Evolutionary conservation across 1,284 basidiomycete genomes (phyloP).

Genomic region (Irpex sp.): DNA sequence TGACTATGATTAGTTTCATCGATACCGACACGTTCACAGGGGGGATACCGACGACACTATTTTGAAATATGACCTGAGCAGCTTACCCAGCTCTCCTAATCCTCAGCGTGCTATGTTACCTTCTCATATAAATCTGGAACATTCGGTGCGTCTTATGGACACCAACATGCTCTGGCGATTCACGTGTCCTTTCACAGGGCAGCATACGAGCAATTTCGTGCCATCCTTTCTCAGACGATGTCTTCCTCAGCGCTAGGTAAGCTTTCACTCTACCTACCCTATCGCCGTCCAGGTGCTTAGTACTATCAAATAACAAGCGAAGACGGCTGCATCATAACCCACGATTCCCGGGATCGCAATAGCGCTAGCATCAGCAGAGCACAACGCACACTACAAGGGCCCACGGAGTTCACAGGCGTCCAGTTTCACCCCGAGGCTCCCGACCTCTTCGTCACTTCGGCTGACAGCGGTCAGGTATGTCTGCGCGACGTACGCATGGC

Average conservation of each 20-base stretch:
- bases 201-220: constrained; percentile 56
- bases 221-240: constrained; percentile 56
- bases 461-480: constrained; percentile 49
- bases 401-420: constrained; percentile 52
- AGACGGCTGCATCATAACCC: constrained; percentile 58
- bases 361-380: constrained; percentile 30
- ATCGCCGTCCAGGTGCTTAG: background rate
- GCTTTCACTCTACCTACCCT: constrained; percentile 7
- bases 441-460: constrained; percentile 62
- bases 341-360: constrained; percentile 43
- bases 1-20: no score
- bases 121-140: constrained; percentile 26
- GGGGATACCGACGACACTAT: no score
- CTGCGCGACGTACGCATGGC: constrained; percentile 75
- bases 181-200: constrained; percentile 36
- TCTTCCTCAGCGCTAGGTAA: constrained; percentile 64
- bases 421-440: constrained; percentile 60
- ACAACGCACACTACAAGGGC: constrained; percentile 45
- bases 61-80: no score
- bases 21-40: no score
- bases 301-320: constrained; percentile 37
- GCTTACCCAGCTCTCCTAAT: no score
- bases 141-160: constrained; percentile 15
- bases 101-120: no score
- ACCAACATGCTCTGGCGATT: constrained; percentile 7